Base-by-base conservation (phyloP, 2,329 filamentous ascomycete species). In the Penicillium palitans region DNA sequence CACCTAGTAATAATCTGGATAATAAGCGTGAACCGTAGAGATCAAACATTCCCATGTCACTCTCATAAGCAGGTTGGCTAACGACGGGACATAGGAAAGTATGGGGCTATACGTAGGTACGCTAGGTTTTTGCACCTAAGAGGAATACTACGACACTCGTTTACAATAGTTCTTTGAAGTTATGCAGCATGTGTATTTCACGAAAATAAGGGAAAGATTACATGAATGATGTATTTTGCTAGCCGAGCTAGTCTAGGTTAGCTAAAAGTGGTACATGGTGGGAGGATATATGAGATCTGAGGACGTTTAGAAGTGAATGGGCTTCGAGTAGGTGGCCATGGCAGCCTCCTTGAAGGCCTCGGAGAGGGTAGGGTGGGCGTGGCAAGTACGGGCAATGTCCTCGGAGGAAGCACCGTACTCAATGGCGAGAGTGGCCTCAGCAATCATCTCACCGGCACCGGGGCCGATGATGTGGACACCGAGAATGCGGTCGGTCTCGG, bases 281-380 rank as follows among this genome's bases (percentile, higher is more conserved):
- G 58, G 55, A 64, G 62, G 61, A 62, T 67, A 68, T 68, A 58
- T 62, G 59, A 61, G 52, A 51, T 55, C 55, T 52, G 54, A 44
- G 56, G 50, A 61, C 58, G 61, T 66, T 68, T 90, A 99, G 80
- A 90, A 96, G 83, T 99, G 95, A 76, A 99, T 96, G 66, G 95
- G 89, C 83, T 96, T 95, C 72, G 88, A 86, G 81, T 96, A 92
- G 51, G 93, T 97, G 62, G 91, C 90, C 95, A 99, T 98, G 68
- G 95, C 95, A 72, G 95, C 95, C 86, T 99, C 95, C 85, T 99
- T 99, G 86, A 99, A 98, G 45, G 95, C 95, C 83, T 99, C 95
- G 25, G 93, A 88, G 60, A 99, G 84, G 52, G 93, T 97, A 57
- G 95, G 95, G 81, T 99, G 95, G 56, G 95, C 95, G 80, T 99